Conservation (phyloP, 2,329 filamentous ascomycete species). For the Dactylellina leptospora region DNA sequence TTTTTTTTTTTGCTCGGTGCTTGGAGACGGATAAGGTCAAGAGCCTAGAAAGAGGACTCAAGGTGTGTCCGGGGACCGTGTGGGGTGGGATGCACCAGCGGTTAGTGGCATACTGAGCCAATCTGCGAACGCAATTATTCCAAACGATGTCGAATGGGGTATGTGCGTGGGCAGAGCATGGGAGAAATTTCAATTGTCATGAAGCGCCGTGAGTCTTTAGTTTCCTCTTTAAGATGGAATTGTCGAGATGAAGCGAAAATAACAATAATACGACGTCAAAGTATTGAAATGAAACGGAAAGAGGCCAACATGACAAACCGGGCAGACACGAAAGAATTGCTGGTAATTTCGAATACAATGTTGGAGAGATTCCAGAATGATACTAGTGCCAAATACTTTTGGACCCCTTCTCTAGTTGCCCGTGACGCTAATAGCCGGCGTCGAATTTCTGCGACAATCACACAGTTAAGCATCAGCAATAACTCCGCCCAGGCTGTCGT, state of each 20-base stretch:
- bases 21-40: constrained; percentile 2
- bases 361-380: not conserved
- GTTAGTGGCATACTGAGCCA: constrained; percentile 34
- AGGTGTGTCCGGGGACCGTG: too few relatives aligned
- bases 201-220: not conserved
- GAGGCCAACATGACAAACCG: too few relatives aligned
- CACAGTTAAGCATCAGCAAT: too few relatives aligned
- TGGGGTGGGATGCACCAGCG: constrained; percentile 39
- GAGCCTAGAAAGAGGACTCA: not conserved
- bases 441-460: not conserved
- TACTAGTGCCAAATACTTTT: not conserved
- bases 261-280: too few relatives aligned
- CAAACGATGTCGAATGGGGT: not conserved
- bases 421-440: not conserved
- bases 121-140: constrained; percentile 1
- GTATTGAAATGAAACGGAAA: too few relatives aligned
- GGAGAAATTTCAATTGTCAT: not conserved
- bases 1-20: too few relatives aligned
- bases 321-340: too few relatives aligned
- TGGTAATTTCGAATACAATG: not conserved
- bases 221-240: not conserved
- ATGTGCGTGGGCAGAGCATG: not conserved
- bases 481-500: constrained; percentile 24
- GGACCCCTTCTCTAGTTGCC: constrained; percentile 4
- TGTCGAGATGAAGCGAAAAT: too few relatives aligned